These are phyloP conservation scores for Sanghuangporus baumii DNA, from an alignment of 1,284 basidiomycete genomes.

Conservation along the genomic window DNA sequence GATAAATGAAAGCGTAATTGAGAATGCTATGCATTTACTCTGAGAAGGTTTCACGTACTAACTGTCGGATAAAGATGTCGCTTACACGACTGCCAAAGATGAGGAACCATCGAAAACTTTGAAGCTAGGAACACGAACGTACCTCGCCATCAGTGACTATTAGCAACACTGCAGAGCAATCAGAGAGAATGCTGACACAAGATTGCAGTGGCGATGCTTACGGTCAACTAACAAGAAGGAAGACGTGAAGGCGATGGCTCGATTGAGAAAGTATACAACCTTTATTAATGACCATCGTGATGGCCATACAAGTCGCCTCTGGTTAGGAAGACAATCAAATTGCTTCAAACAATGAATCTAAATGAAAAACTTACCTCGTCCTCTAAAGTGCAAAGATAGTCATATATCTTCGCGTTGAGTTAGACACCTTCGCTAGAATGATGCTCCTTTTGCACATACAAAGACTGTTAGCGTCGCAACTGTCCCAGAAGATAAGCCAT, in stretches of 20 bases:
- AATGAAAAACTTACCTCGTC: neutral
- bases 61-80: neutral
- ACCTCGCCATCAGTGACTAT: neutral
- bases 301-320: slow-evolving; percentile 12
- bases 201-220: neutral
- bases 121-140: neutral
- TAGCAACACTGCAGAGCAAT: neutral
- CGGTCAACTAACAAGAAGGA: neutral
- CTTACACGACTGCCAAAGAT: neutral
- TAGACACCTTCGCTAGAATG: neutral
- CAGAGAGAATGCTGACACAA: neutral
- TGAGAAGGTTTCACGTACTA: neutral
- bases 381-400: neutral
- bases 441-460: neutral
- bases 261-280: slow-evolving; percentile 9
- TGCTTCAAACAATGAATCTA: neutral
- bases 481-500: neutral
- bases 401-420: neutral
- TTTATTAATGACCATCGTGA: slow-evolving; percentile 7
- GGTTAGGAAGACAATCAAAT: neutral
- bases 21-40: neutral
- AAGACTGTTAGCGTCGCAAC: neutral
- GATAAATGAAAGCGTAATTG: neutral
- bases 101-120: neutral
- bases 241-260: neutral